Conservation (phyloP, 805 yeast species). For the Clavispora vitiphila region DNA sequence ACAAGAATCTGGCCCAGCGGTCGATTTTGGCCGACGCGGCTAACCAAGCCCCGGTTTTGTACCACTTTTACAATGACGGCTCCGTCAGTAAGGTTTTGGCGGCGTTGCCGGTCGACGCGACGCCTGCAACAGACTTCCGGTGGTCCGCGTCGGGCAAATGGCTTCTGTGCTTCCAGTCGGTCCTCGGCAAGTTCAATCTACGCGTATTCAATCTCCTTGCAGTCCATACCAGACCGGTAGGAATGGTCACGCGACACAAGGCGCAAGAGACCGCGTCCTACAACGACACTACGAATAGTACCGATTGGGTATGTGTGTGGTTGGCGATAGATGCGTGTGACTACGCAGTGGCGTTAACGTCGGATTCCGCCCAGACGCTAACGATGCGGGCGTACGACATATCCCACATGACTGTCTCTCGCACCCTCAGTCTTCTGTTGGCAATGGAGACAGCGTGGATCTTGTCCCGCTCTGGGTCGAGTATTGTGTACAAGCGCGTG, state of each 20-base stretch:
- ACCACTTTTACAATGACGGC: slow-evolving; percentile 31
- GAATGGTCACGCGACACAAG: slow-evolving; percentile 2
- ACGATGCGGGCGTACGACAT: neutral
- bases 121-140: slow-evolving; percentile 9
- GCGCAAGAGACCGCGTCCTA: slow-evolving; percentile 5
- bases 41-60: slow-evolving; percentile 8
- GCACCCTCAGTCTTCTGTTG: neutral
- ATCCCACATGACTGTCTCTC: neutral
- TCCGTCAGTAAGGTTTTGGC: slow-evolving; percentile 22
- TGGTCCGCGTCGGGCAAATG: slow-evolving; percentile 36
- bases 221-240: slow-evolving; percentile 7
- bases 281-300: neutral
- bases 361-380: neutral
- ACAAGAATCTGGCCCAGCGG: slow-evolving; percentile 9
- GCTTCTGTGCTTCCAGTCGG: slow-evolving; percentile 23
- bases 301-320: slow-evolving; percentile 4
- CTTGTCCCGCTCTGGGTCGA: neutral
- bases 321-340: slow-evolving; percentile 1
- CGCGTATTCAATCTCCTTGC: slow-evolving; percentile 25
- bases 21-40: slow-evolving; percentile 3
- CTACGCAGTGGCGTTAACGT: slow-evolving; percentile 3
- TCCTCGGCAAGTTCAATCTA: neutral
- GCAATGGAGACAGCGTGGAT: slow-evolving; percentile 2
- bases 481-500: neutral
- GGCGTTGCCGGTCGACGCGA: slow-evolving; percentile 19